Conservation (phyloP, 2,329 filamentous ascomycete species). For the Kalmusia sp. region DNA sequence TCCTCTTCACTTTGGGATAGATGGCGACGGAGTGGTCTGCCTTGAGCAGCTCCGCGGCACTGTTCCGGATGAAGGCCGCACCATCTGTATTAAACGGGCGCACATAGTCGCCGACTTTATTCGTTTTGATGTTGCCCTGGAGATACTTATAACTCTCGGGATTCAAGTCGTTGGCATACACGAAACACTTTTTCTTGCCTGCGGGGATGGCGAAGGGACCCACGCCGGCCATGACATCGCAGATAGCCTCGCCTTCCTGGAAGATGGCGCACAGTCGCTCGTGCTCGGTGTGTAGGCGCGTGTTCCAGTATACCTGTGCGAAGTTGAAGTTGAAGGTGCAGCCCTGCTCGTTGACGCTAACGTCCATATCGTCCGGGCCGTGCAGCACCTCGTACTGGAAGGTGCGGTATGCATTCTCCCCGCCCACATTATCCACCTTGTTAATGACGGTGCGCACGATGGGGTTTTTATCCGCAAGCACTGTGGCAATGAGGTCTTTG, state of each 20-base stretch:
- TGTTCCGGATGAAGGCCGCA: conserved; percentile 75
- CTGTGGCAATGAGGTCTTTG: conserved; percentile 82
- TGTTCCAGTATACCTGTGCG: conserved; percentile 98
- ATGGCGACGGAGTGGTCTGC: conserved; percentile 60
- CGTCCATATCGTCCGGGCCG: conserved; percentile 81
- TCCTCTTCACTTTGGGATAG: conserved; percentile 42
- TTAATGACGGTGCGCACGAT: conserved; percentile 89
- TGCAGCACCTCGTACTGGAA: conserved; percentile 91
- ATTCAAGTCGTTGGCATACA: conserved; percentile 97
- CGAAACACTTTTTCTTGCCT: conserved; percentile 87
- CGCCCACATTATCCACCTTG: conserved; percentile 88
- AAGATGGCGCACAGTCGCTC: conserved; percentile 79
- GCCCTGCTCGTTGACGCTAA: conserved; percentile 79
- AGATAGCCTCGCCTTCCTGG: conserved; percentile 84
- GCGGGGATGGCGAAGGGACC: conserved; percentile 94
- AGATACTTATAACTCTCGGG: conserved; percentile 83
- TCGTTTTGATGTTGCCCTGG: conserved; percentile 71
- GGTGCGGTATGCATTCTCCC: conserved; percentile 84
- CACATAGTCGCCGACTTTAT: conserved; percentile 80
- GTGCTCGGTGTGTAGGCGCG: conserved; percentile 87
- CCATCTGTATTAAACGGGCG: conserved; percentile 84
- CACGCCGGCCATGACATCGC: conserved; percentile 96
- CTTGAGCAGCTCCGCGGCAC: conserved; percentile 64
- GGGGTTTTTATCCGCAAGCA: conserved; percentile 89
- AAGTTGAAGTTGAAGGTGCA: conserved; percentile 95